A percentile compares a stretch with the other conserved stretches of the same genome.
Evolutionary conservation across 176 grass and related monocot genomes (phyloP).

Genomic region (Typha latifolia): DNA sequence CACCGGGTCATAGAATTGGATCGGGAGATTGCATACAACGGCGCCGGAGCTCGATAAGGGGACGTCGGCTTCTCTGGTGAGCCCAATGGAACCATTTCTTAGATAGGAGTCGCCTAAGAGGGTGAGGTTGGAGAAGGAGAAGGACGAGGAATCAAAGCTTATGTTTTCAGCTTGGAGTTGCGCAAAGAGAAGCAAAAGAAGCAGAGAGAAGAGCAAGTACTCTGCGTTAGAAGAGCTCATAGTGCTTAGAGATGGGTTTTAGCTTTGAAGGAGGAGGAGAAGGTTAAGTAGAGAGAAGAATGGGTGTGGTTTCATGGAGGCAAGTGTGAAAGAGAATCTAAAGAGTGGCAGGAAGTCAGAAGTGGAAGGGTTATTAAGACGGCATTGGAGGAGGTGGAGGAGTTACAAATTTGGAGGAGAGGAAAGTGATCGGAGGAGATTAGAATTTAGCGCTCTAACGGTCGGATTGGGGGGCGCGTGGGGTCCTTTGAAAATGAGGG

Average conservation of each 20-base stretch:
- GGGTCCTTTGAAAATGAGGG: not conserved
- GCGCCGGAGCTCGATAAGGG: slow-evolving; percentile 71
- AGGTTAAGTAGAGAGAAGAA: not conserved
- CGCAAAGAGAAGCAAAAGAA: not conserved
- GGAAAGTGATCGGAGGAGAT: not conserved
- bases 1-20: slow-evolving; percentile 21
- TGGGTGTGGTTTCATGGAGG: not conserved
- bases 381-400: not conserved
- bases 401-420: not conserved
- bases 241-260: too few relatives aligned
- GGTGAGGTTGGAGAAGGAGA: slow-evolving; percentile 67
- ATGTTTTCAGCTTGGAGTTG: slow-evolving; percentile 17
- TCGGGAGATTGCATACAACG: slow-evolving; percentile 54
- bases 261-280: not conserved
- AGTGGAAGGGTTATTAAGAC: not conserved
- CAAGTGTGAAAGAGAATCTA: not conserved
- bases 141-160: slow-evolving; percentile 57
- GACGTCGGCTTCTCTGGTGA: slow-evolving; percentile 65
- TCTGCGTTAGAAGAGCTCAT: too few relatives aligned
- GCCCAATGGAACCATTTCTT: slow-evolving; percentile 55
- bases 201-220: not conserved
- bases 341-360: not conserved
- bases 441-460: not conserved
- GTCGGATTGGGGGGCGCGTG: slow-evolving; percentile 1
- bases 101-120: slow-evolving; percentile 84